Base-by-base conservation (phyloP, 495 filamentous ascomycete genomes). In the Cryomyces minteri region DNA sequence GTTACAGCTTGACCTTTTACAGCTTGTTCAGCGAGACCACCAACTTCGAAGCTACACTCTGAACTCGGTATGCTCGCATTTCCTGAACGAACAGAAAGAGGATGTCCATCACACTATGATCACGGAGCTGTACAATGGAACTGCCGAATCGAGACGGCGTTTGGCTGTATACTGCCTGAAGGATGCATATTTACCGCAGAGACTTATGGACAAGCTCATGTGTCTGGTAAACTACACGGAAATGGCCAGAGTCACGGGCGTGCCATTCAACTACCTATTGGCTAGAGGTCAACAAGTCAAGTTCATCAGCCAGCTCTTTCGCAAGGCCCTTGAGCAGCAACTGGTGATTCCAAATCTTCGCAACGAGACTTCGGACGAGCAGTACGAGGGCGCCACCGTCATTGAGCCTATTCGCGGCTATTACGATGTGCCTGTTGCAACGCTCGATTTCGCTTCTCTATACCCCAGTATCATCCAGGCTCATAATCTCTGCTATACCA, bases 91-190 rank as follows among this genome's bases (percentile, higher is more conserved):
- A 57, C 90, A 98, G 58, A 99, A 99, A 58, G 90, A 99, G 62
- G 90, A 99, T 61, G 90, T 99, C 1, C 92, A 99, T 56, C 77
- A 96, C 60, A 94, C 84, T 4, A 99, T 99, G 84, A 99, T 99
- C 58, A 96, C 92, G 0, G 92, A 95, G 53, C 66, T 99, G 1
- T 94, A 84, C 64, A 95, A 96, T 55, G 90, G 90, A 29, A 94
- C 87, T 0, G 76, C 88, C 0, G 88, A 95, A 56, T 92, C 88
- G 6, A 67, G 90, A 45, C 79, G 92, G 48, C 74, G 90, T 58
- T 61, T 99, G 36, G 90, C 90, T 1, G 77, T 99, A 4, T 99
- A 99, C 62, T 99, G 90, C 66, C 63, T 99, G 44, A 99, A 99
- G 62, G 90, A 99, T 68, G 90, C 90, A 6, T 96, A 94, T 53